phyloP scores from a whole-genome alignment of 2,329 filamentous ascomycete species.

The Triangularia setosa region DNA sequence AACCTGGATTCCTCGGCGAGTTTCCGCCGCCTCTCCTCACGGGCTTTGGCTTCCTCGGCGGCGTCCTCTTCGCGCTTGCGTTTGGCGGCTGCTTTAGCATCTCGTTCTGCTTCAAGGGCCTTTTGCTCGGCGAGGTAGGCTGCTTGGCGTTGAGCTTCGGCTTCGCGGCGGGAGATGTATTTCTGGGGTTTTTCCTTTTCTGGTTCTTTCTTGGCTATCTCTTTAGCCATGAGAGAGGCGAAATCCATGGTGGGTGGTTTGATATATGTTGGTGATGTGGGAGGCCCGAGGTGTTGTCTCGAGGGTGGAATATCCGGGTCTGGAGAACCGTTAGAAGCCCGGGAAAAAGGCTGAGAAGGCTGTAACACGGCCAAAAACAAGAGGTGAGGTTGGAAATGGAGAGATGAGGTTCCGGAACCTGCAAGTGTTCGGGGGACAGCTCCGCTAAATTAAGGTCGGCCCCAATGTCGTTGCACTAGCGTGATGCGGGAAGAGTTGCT shows the following conservation, averaged over 20 bases:
- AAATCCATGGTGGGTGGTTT: constrained; percentile 72
- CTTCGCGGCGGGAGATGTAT: constrained; percentile 78
- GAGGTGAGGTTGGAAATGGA: background rate
- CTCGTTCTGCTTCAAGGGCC: constrained; percentile 65
- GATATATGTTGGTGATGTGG: background rate
- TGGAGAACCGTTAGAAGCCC: background rate
- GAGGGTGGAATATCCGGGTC: background rate
- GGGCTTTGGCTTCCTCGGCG: constrained; percentile 60
- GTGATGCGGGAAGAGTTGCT: background rate
- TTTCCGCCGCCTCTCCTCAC: constrained; percentile 76
- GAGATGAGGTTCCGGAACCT: background rate
- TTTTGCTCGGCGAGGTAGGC: constrained; percentile 81
- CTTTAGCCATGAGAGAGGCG: constrained; percentile 85
- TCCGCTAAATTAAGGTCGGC: constrained; percentile 3
- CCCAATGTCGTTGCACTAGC: background rate
- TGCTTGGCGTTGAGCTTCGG: constrained; percentile 76
- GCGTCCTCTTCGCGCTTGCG: constrained; percentile 87
- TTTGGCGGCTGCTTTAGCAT: constrained; percentile 69
- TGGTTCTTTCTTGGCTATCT: constrained; percentile 76
- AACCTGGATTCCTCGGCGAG: constrained; percentile 76
- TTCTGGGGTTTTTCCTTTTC: constrained; percentile 42
- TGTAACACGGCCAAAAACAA: background rate
- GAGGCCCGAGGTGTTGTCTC: background rate
- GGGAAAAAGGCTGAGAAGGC: background rate
- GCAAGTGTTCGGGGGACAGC: background rate